Evolutionary conservation across 2,329 filamentous ascomycete species (phyloP), one percentile per base, ranked within the genome.

Genomic region (Nakataea oryzae): DNA sequence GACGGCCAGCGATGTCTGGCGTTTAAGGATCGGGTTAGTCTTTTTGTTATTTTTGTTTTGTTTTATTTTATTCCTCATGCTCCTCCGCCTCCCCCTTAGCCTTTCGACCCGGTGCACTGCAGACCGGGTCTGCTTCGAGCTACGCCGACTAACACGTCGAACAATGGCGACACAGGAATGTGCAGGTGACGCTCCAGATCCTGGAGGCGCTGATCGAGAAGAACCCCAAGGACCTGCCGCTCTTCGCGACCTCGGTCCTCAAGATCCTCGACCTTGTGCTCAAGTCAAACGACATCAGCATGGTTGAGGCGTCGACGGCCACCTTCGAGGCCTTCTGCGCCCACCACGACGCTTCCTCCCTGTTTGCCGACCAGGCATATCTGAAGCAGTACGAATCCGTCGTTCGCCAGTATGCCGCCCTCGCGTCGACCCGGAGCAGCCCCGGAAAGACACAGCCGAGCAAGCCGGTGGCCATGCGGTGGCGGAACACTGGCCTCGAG

Each of bases 181-280:
- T 96, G 63, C 91, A 96, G 74, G 92, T 99, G 66, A 97, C 93
- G 3, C 86, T 99, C 63, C 90, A 96, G 74, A 97, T 99, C 68
- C 81, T 97, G 67, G 87, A 88, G 64, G 91, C 93, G 57, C 82
- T 99, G 69, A 92, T 97, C 74, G 93, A 97, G 72, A 97, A 97
- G 76, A 85, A 91, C 56, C 89, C 91, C 64, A 89, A 93, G 72
- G 93, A 97, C 73, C 85, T 97, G 59, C 90, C 91, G 60, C 86
- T 99, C 60, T 96, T 96, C 72, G 91, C 91, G 58, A 84, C 85
- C 65, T 91, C 90, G 70, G 86, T 97, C 62, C 85, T 97, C 71
- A 90, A 88, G 69, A 89, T 97, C 66, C 84, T 97, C 70, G 86
- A 88, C 66, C 87, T 87, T 62, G 88, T 97, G 69, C 83, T 97